phyloP scores from a whole-genome alignment of 495 filamentous ascomycete species.

The Hypoxylon subgilvum region DNA sequence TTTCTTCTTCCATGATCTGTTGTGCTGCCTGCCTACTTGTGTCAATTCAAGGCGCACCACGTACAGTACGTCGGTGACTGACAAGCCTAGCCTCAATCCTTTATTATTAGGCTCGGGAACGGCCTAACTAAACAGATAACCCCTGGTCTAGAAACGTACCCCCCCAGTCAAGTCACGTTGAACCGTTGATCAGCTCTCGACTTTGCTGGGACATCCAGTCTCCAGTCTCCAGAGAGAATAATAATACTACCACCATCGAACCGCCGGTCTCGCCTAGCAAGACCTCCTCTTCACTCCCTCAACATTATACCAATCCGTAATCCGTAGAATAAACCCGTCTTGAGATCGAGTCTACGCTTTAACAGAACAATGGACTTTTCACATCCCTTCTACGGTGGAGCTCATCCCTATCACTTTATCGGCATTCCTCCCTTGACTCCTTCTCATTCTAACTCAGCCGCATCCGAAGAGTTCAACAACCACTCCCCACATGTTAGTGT shows the following conservation, averaged over 20 bases:
- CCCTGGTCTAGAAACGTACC: constrained; percentile 3
- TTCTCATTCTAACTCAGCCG: constrained; percentile 57
- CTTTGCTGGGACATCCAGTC: constrained; percentile 20
- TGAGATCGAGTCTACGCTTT: constrained; percentile 5
- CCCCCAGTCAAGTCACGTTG: constrained; percentile 34
- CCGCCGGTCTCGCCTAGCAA: constrained; percentile 36
- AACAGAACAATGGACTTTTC: constrained; percentile 53
- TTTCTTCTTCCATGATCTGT: constrained; percentile 14
- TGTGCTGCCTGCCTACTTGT: constrained; percentile 30
- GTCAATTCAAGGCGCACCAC: constrained; percentile 30
- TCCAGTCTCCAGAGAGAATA: too few species aligned
- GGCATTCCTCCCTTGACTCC: constrained; percentile 60
- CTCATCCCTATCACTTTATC: constrained; percentile 62
- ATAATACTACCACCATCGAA: constrained; percentile 32
- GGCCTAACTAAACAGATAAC: constrained; percentile 21
- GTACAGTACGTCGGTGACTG: constrained; percentile 15
- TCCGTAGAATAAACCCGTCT: constrained; percentile 16
- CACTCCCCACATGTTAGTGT: constrained; percentile 60
- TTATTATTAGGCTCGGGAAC: constrained; percentile 23
- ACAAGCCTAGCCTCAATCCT: constrained; percentile 14
- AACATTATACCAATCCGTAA: constrained; percentile 4
- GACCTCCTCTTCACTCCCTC: constrained; percentile 23
- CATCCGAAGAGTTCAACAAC: constrained; percentile 61
- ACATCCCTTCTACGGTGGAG: constrained; percentile 51
- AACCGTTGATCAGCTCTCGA: constrained; percentile 36